A percentile compares a stretch with the other conserved stretches of the same genome.
Evolutionary conservation across 768 basidiomycete genomes (phyloP).

Genomic region (Multifurca ochricompacta): DNA sequence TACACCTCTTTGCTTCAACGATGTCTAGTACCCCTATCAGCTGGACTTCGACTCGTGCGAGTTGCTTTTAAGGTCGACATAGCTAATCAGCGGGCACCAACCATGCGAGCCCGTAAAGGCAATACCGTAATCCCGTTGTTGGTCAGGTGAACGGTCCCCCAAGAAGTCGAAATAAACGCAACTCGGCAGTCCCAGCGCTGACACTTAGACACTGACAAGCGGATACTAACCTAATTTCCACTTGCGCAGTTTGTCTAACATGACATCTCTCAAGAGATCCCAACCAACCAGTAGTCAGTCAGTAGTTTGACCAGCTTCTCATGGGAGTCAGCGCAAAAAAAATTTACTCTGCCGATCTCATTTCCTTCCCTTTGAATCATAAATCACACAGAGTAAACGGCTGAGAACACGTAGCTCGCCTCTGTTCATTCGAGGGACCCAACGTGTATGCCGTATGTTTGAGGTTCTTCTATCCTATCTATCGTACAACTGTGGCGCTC

Average conservation of each 20-base stretch:
- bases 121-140: constrained; percentile 1
- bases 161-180: neutral
- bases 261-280: neutral
- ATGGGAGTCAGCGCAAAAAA: neutral
- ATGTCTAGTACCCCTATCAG: constrained; percentile 14
- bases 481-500: neutral
- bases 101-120: neutral
- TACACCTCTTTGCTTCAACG: no score
- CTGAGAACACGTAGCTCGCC: neutral
- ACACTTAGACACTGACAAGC: neutral
- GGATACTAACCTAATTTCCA: neutral
- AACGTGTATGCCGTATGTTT: constrained; percentile 17
- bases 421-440: constrained; percentile 7
- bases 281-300: neutral
- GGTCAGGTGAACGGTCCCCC: constrained; percentile 2
- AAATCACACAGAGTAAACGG: no score
- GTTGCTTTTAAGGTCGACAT: constrained; percentile 15
- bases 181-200: constrained; percentile 5
- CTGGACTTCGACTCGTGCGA: constrained; percentile 6
- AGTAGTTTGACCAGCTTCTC: neutral
- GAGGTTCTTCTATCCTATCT: constrained; percentile 1
- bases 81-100: constrained; percentile 11
- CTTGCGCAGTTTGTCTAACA: no score
- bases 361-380: neutral
- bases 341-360: constrained; percentile 6